phyloP scores from a whole-genome alignment of 2,329 filamentous ascomycete genomes.

The Fusarium sp. region DNA sequence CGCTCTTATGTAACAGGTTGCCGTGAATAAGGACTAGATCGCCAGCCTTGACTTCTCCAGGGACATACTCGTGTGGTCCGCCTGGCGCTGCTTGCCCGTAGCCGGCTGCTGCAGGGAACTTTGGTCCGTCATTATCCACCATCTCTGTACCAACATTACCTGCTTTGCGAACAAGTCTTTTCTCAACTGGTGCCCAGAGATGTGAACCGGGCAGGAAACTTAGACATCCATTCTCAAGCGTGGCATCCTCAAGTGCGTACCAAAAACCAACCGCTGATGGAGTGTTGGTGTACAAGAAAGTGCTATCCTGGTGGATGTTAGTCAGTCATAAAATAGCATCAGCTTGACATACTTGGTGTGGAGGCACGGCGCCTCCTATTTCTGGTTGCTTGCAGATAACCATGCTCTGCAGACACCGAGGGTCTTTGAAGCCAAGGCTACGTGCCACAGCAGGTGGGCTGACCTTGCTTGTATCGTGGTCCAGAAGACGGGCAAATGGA shows the following conservation, averaged over 20 bases:
- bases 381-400: slow-evolving; percentile 98
- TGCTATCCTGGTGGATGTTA: slow-evolving; percentile 77
- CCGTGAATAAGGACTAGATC: slow-evolving; percentile 94
- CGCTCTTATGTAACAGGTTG: slow-evolving; percentile 94
- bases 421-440: slow-evolving; percentile 78
- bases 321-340: background rate
- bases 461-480: slow-evolving; percentile 48
- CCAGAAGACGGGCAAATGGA: slow-evolving; percentile 69
- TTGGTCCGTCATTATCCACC: slow-evolving; percentile 71
- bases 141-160: slow-evolving; percentile 71
- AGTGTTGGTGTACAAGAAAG: slow-evolving; percentile 89
- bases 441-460: slow-evolving; percentile 71
- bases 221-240: slow-evolving; percentile 85
- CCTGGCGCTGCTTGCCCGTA: slow-evolving; percentile 57
- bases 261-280: slow-evolving; percentile 94
- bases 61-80: slow-evolving; percentile 65
- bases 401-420: slow-evolving; percentile 89
- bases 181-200: slow-evolving; percentile 72
- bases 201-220: slow-evolving; percentile 88
- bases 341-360: slow-evolving; percentile 71
- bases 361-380: slow-evolving; percentile 89
- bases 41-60: slow-evolving; percentile 90
- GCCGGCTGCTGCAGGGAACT: slow-evolving; percentile 66
- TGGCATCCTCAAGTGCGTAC: slow-evolving; percentile 96
- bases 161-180: slow-evolving; percentile 77